Percentiles rank a stretch among this genome's conserved stretches.
Evolutionary conservation across 164 flowering plant species (phyloP).

Genomic region (Stephania yunnanensis): DNA sequence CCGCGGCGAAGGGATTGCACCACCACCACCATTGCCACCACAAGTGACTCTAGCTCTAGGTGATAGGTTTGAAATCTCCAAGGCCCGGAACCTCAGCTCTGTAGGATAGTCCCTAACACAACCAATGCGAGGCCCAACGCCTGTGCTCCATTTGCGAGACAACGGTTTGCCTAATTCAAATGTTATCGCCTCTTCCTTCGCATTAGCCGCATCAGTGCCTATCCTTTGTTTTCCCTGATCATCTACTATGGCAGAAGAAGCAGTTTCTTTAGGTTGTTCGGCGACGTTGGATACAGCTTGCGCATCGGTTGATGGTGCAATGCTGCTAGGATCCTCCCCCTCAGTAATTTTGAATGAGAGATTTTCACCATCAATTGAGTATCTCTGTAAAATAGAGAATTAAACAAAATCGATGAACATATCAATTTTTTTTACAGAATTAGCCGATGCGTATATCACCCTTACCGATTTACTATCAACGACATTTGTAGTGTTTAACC

Average conservation of each 20-base stretch:
- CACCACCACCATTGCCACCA: conserved; percentile 16
- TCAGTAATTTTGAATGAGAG: conserved; percentile 17
- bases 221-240: too few species aligned
- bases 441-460: neutral
- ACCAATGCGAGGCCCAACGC: conserved; percentile 75
- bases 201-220: conserved; percentile 3
- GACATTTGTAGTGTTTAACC: neutral
- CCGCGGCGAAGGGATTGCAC: conserved; percentile 77
- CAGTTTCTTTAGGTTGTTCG: neutral
- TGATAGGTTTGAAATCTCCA: conserved; percentile 70
- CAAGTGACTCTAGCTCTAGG: conserved; percentile 45
- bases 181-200: conserved; percentile 4
- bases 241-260: neutral
- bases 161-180: conserved; percentile 39
- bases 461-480: neutral
- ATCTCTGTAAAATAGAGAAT: conserved; percentile 41
- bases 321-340: conserved; percentile 15
- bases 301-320: neutral
- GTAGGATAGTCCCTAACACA: conserved; percentile 81
- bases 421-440: neutral
- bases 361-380: conserved; percentile 52
- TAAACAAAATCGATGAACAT: conserved; percentile 4
- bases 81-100: conserved; percentile 59
- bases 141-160: conserved; percentile 76
- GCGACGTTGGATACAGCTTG: neutral